A percentile compares a stretch with the other conserved stretches of the same genome.
These are phyloP conservation scores for Epichloe sibirici DNA, from an alignment of 2,329 filamentous ascomycete genomes.

Conservation along the genomic window DNA sequence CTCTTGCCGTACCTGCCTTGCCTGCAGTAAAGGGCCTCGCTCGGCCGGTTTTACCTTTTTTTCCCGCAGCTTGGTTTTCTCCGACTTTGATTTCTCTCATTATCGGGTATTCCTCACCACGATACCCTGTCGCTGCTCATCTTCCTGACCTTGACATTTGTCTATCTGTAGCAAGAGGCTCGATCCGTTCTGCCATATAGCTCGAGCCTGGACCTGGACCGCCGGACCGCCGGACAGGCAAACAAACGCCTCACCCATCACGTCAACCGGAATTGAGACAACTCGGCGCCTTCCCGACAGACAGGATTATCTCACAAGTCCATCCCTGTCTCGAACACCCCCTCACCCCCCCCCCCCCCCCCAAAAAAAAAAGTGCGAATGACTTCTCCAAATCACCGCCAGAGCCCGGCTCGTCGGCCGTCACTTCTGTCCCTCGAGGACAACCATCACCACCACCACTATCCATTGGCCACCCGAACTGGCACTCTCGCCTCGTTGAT, in stretches of 20 bases:
- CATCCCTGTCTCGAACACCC: not conserved
- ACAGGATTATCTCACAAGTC: not conserved
- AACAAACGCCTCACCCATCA: not conserved
- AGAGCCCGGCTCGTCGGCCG: conserved; percentile 17
- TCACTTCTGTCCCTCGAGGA: conserved; percentile 23
- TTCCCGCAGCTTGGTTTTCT: not conserved
- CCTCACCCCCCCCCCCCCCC: not conserved
- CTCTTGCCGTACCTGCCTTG: not conserved
- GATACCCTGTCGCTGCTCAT: too few relatives aligned
- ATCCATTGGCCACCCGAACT: conserved; percentile 23
- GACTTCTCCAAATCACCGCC: conserved; percentile 18
- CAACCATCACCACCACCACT: conserved; percentile 16
- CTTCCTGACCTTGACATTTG: too few relatives aligned
- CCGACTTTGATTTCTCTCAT: not conserved
- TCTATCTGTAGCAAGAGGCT: too few relatives aligned
- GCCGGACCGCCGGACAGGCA: too few relatives aligned
- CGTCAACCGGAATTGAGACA: not conserved
- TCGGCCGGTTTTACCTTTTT: not conserved
- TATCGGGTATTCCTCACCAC: not conserved
- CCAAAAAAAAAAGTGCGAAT: conserved; percentile 10
- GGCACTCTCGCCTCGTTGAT: conserved; percentile 27
- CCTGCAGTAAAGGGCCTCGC: not conserved
- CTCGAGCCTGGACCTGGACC: not conserved
- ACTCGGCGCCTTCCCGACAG: not conserved
- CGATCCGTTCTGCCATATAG: not conserved